Percentiles rank a stretch among this genome's conserved stretches.
phyloP scores from a whole-genome alignment of 768 basidiomycete genomes.

The Pleurotus salmoneostramineus region DNA sequence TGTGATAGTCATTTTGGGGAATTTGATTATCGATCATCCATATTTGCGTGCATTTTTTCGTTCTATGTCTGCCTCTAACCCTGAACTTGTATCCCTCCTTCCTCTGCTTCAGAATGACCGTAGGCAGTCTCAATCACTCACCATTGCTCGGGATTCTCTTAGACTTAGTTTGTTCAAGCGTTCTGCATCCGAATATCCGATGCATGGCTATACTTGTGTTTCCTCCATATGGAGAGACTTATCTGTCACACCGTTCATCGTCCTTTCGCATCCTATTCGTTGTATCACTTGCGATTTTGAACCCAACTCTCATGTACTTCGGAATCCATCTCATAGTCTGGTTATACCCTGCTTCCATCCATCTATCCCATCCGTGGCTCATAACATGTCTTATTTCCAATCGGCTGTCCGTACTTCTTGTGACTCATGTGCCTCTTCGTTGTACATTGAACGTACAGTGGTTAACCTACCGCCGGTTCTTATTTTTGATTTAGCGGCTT shows the following conservation, averaged over 20 bases:
- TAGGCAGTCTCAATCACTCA: background rate
- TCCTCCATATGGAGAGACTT: background rate
- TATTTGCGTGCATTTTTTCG: background rate
- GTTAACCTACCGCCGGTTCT: too few relatives aligned
- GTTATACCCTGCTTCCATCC: too few relatives aligned
- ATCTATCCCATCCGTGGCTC: too few relatives aligned
- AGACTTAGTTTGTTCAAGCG: background rate
- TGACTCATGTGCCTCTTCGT: too few relatives aligned
- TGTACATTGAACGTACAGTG: too few relatives aligned
- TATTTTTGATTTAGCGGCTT: too few relatives aligned
- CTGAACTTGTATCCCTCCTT: background rate
- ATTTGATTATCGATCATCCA: background rate
- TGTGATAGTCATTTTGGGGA: too few relatives aligned
- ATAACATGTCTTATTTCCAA: too few relatives aligned
- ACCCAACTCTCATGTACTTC: too few relatives aligned
- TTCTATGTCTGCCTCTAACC: background rate
- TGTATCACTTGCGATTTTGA: background rate
- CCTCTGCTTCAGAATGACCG: background rate
- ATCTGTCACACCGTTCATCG: too few relatives aligned
- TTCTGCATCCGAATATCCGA: background rate
- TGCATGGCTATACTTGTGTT: background rate
- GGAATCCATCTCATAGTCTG: too few relatives aligned
- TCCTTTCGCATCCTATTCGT: slow-evolving; percentile 13
- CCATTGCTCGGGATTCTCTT: background rate
- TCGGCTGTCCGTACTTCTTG: too few relatives aligned